Conservation (phyloP, 2,329 filamentous ascomycete species). For the Phialophora expanda region DNA sequence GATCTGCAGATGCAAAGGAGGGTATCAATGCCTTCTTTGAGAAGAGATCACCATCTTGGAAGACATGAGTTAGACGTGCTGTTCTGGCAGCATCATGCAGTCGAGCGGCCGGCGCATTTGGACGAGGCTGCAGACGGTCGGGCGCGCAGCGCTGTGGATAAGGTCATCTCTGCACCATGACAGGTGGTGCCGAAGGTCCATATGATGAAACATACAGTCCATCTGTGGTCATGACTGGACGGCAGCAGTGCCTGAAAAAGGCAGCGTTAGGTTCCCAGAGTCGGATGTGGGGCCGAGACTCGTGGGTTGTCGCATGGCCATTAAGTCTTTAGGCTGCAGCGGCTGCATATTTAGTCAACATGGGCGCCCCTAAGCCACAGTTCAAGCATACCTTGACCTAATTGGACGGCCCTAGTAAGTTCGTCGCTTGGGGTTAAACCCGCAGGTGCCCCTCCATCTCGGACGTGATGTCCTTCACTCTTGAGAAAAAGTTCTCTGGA, state of each 20-base stretch:
- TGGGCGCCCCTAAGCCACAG: neutral
- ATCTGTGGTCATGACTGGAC: neutral
- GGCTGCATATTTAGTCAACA: neutral
- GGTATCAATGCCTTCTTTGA: constrained; percentile 38
- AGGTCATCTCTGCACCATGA: neutral
- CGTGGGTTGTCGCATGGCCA: no score
- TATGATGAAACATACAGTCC: neutral
- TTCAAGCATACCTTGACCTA: neutral
- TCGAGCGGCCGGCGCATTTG: neutral
- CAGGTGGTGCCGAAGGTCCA: neutral
- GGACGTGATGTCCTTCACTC: neutral
- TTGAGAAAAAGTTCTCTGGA: constrained; percentile 6
- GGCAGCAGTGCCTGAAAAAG: constrained; percentile 3
- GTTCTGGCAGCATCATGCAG: neutral
- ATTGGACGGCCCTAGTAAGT: constrained; percentile 4
- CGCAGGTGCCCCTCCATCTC: constrained; percentile 8
- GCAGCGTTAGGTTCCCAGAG: neutral
- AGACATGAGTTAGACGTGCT: constrained; percentile 23
- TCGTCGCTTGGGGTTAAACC: neutral
- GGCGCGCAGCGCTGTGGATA: no score
- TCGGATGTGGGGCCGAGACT: neutral
- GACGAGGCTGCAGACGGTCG: neutral
- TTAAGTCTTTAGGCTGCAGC: neutral
- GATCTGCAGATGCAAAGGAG: constrained; percentile 36
- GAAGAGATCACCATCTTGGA: constrained; percentile 35